Evolutionary conservation across 176 grass and related monocot genomes (phyloP).

Genomic region (Oryza coarctata): DNA sequence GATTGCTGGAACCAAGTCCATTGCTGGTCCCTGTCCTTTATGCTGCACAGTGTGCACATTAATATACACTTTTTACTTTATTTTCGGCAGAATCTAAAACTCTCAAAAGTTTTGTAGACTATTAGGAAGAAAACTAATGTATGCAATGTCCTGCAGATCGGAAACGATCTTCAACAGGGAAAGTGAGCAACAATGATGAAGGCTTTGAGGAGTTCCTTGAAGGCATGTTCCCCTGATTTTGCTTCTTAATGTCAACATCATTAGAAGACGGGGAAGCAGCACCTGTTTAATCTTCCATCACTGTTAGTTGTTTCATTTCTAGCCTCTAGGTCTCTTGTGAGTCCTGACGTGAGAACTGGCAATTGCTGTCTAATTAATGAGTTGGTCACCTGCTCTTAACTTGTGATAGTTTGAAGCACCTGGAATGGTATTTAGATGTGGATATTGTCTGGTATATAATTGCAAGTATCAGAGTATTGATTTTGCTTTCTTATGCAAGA

Average conservation of each 20-base stretch:
- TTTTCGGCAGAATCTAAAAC: neutral
- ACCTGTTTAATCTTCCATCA: neutral
- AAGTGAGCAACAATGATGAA: conserved; percentile 42
- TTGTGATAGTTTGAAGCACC: neutral
- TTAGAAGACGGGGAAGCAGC: neutral
- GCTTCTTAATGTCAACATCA: neutral
- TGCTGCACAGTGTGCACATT: neutral
- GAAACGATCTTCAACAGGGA: conserved; percentile 15
- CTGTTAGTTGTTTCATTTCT: neutral
- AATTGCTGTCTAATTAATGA: neutral
- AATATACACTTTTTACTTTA: neutral
- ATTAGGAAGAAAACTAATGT: neutral
- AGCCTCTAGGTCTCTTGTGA: neutral
- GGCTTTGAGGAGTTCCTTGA: conserved; percentile 72
- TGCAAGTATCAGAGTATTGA: neutral
- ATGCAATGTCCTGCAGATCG: conserved; percentile 36
- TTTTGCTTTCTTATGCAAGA: neutral
- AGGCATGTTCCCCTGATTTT: conserved; percentile 78
- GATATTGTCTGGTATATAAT: neutral
- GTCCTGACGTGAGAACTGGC: neutral
- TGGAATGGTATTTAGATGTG: neutral
- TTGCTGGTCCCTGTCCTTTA: neutral
- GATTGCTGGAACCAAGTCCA: neutral
- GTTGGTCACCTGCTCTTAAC: neutral
- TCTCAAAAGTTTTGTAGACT: neutral